These are phyloP conservation scores for Boletellus deceptivus DNA, from an alignment of 1,284 basidiomycete species.

Conservation along the genomic window DNA sequence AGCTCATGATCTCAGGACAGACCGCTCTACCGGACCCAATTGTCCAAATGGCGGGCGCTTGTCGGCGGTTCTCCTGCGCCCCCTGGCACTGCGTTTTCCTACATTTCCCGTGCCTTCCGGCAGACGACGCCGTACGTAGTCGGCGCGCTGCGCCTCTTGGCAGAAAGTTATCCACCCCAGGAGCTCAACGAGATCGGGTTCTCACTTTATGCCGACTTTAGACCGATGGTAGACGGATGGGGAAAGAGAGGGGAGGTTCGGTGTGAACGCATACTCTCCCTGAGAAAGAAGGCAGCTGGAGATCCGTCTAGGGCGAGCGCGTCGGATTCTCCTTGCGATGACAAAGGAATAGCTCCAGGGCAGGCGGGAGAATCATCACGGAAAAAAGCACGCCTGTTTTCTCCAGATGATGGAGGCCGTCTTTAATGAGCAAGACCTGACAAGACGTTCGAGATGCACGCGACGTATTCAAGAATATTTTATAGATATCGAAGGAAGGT, in stretches of 20 bases:
- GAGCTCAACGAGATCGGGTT: slow-evolving; percentile 73
- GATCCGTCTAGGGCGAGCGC: background rate
- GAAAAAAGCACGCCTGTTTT: slow-evolving; percentile 39
- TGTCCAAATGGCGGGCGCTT: slow-evolving; percentile 80
- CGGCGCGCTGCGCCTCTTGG: slow-evolving; percentile 80
- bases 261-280: slow-evolving; percentile 57
- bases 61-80: slow-evolving; percentile 67
- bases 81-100: slow-evolving; percentile 75
- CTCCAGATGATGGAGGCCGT: slow-evolving; percentile 52
- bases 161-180: slow-evolving; percentile 59
- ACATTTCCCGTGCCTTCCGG: slow-evolving; percentile 77
- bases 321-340: background rate
- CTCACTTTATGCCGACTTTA: slow-evolving; percentile 73
- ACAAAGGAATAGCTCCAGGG: background rate
- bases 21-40: slow-evolving; percentile 74
- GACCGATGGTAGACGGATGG: slow-evolving; percentile 72
- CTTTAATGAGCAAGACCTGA: too few relatives aligned
- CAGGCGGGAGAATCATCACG: background rate
- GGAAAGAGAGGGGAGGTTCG: slow-evolving; percentile 67
- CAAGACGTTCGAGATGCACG: too few relatives aligned
- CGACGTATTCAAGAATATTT: background rate
- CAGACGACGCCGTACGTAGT: slow-evolving; percentile 74
- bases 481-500: slow-evolving; percentile 18
- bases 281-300: slow-evolving; percentile 40
- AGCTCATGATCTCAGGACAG: slow-evolving; percentile 39